Percentiles rank a stretch among this genome's conserved stretches.
Evolutionary conservation across 768 basidiomycete species (phyloP).

Genomic region (Arthromyces matolae): DNA sequence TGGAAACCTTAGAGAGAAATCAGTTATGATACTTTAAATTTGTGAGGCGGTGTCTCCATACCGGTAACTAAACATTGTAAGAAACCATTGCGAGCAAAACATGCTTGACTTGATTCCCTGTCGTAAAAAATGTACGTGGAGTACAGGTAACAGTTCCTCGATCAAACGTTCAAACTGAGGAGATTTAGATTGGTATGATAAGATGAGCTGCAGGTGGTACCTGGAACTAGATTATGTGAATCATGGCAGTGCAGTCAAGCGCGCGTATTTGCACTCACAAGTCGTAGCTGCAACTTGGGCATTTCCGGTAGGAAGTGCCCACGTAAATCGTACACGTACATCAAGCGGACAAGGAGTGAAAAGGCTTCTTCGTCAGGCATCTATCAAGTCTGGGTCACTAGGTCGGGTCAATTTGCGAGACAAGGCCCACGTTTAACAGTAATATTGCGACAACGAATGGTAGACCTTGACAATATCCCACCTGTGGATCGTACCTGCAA

Average conservation of each 20-base stretch:
- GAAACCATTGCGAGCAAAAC: constrained; percentile 98
- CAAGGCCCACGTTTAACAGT: constrained; percentile 71
- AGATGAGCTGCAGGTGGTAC: constrained; percentile 28
- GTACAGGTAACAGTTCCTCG: constrained; percentile 88
- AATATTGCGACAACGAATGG: constrained; percentile 95
- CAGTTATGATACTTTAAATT: background rate
- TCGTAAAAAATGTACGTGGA: constrained; percentile 90
- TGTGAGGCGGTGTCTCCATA: constrained; percentile 32
- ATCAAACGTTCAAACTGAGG: constrained; percentile 86
- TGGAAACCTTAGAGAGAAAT: constrained; percentile 64
- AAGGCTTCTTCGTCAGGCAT: constrained; percentile 99
- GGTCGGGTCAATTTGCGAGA: background rate
- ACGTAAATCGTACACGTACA: constrained; percentile 94
- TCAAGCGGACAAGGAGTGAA: constrained; percentile 87
- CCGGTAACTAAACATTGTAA: constrained; percentile 96
- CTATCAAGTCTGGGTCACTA: constrained; percentile 39
- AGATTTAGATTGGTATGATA: background rate
- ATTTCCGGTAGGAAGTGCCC: constrained; percentile 99
- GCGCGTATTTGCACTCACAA: constrained; percentile 53
- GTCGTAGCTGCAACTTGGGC: constrained; percentile 92
- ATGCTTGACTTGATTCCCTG: constrained; percentile 97
- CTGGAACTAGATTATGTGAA: constrained; percentile 47
- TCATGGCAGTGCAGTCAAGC: background rate
- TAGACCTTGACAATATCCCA: constrained; percentile 96
- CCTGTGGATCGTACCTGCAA: constrained; percentile 79